phyloP scores from a whole-genome alignment of 108 stramenopile species.

The Bacterosira constricta region DNA sequence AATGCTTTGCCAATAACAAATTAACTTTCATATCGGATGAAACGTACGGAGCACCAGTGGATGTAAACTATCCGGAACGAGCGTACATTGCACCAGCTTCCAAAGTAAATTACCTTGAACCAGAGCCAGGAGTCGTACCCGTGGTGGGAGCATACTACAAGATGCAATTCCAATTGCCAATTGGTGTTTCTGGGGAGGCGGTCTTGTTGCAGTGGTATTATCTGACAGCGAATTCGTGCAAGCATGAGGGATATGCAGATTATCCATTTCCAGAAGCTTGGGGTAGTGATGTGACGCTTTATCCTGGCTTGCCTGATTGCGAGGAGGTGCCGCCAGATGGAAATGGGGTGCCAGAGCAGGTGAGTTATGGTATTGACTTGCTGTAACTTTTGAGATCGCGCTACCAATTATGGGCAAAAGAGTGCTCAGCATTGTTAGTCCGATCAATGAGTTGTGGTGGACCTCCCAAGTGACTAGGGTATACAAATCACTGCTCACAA shows the following conservation, averaged over 20 bases:
- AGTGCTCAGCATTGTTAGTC: too few relatives aligned
- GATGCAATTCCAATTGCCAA: slow-evolving; percentile 47
- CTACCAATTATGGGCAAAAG: too few relatives aligned
- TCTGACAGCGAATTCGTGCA: slow-evolving; percentile 65
- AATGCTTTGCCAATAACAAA: slow-evolving; percentile 50
- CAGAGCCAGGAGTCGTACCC: neutral
- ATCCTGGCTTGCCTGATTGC: slow-evolving; percentile 29
- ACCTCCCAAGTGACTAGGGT: neutral
- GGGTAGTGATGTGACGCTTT: slow-evolving; percentile 11
- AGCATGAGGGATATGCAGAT: slow-evolving; percentile 23
- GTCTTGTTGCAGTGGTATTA: slow-evolving; percentile 75
- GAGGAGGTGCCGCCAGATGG: slow-evolving; percentile 34
- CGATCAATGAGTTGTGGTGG: too few relatives aligned
- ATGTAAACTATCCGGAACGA: slow-evolving; percentile 48
- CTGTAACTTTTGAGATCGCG: too few relatives aligned
- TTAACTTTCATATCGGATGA: too few relatives aligned
- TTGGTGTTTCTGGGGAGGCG: slow-evolving; percentile 48
- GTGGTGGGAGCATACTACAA: slow-evolving; percentile 11
- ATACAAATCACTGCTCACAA: neutral
- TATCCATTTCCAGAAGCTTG: slow-evolving; percentile 17
- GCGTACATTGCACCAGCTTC: slow-evolving; percentile 53
- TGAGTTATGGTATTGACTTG: slow-evolving; percentile 16
- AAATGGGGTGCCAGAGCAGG: slow-evolving; percentile 44
- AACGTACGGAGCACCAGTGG: slow-evolving; percentile 40
- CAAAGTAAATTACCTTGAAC: neutral